A percentile compares a stretch with the other conserved stretches of the same genome.
These are phyloP conservation scores for Fusarium sp. DNA, from an alignment of 2,329 filamentous ascomycete genomes.

Conservation along the genomic window DNA sequence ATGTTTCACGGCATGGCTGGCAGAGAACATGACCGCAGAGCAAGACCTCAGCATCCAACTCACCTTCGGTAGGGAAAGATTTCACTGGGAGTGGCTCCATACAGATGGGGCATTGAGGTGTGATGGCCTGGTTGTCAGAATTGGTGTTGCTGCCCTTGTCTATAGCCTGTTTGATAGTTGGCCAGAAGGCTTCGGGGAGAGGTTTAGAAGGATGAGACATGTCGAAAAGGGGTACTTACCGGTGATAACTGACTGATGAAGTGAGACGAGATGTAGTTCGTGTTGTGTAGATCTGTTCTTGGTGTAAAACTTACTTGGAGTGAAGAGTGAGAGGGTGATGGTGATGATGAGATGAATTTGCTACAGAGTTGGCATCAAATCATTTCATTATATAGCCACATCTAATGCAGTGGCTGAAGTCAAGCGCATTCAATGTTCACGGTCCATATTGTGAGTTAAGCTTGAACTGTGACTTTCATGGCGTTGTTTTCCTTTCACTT, in stretches of 20 bases:
- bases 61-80: neutral
- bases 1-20: neutral
- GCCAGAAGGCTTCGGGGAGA: conserved; percentile 10
- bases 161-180: conserved; percentile 7
- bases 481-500: too few relatives aligned
- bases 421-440: neutral
- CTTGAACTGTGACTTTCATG: neutral
- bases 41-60: conserved; percentile 6
- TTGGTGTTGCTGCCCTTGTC: neutral
- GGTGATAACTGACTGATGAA: neutral
- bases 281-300: neutral
- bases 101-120: conserved; percentile 33
- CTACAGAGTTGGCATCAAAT: neutral
- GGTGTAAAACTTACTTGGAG: neutral
- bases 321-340: neutral
- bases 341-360: neutral
- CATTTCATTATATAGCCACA: neutral
- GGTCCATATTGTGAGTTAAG: neutral
- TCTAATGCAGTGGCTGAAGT: neutral
- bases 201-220: neutral
- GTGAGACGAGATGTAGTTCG: neutral
- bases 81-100: conserved; percentile 8
- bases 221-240: neutral
- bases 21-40: conserved; percentile 43
- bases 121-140: neutral